A percentile compares a stretch with the other conserved stretches of the same genome.
These are phyloP conservation scores for Corrigiola litoralis DNA, from an alignment of 179 eudicot genomes.

Conservation along the genomic window DNA sequence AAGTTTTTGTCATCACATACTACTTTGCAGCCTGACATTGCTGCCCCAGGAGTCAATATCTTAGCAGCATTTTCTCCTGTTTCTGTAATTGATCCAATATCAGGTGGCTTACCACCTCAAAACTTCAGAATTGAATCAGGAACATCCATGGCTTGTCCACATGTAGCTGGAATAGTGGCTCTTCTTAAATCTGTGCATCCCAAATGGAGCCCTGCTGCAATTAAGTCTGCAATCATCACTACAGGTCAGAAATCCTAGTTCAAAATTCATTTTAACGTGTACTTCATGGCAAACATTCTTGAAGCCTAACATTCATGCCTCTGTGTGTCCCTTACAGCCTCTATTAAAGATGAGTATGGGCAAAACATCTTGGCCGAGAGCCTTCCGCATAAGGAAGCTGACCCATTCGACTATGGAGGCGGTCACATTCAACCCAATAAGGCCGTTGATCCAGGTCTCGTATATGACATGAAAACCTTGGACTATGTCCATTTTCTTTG, in stretches of 20 bases:
- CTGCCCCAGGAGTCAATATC: slow-evolving; percentile 48
- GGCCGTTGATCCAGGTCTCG: slow-evolving; percentile 19
- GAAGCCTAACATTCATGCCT: background rate
- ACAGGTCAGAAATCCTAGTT: slow-evolving; percentile 17
- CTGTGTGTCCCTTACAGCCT: slow-evolving; percentile 3
- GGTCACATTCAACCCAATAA: slow-evolving; percentile 17
- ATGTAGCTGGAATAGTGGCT: slow-evolving; percentile 39
- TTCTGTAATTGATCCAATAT: background rate
- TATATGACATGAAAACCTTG: slow-evolving; percentile 18
- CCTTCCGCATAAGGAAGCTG: slow-evolving; percentile 15
- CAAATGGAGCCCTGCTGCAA: slow-evolving; percentile 48
- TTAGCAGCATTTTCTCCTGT: slow-evolving; percentile 28
- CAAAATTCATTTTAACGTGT: background rate
- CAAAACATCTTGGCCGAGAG: slow-evolving; percentile 15
- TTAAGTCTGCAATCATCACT: slow-evolving; percentile 44
- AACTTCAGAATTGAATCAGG: slow-evolving; percentile 35
- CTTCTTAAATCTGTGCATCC: slow-evolving; percentile 43
- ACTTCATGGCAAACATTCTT: background rate
- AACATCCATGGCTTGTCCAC: slow-evolving; percentile 56
- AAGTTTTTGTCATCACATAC: background rate
- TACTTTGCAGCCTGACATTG: slow-evolving; percentile 38
- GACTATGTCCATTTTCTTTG: slow-evolving; percentile 13
- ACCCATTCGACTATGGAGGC: slow-evolving; percentile 23
- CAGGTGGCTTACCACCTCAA: slow-evolving; percentile 11
- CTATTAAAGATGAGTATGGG: slow-evolving; percentile 8